Evolutionary conservation across 2,329 filamentous ascomycete species (phyloP), one percentile per base, ranked within the genome.

Genomic region (Xylaria arbuscula): DNA sequence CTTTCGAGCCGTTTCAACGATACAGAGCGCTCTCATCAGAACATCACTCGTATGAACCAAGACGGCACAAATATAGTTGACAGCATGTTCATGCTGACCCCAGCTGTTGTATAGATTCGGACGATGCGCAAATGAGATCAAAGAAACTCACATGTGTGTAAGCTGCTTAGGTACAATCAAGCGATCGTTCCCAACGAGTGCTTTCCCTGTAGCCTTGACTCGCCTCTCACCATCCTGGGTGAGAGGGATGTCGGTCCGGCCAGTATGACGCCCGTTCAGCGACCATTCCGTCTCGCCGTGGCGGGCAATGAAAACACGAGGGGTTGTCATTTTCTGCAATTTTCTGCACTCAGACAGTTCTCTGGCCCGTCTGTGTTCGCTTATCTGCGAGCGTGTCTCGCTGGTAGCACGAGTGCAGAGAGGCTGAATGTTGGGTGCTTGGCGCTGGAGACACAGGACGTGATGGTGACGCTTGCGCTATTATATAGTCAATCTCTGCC

Each of bases 241-340:
- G 45, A 98, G 85, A 0, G 93, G 90, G 3, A 98, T 92, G 76
- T 98, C 94, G n/a, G 92, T 92, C 34, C 84, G 86, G 60, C 94
- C 92, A 0, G 95, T 98, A 81, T 98, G 93, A 61, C 89, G 87
- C 64, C 93, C 94, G 73, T 91, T 91, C 56, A 97, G 88, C 5
- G 93, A 97, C 94, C 94, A 98, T 83, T 97, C 93, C 3, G 94
- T 98, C 83, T 98, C 93, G 81, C 94, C 95, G 78, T 98, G 94
- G 74, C 94, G 93, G 78, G 94, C 83, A 73, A 96, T 88, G 83
- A 95, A 95, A 78, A 93, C 90, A 62, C 92, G 87, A 1, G 93
- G 92, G 1, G 90, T 89, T 1, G 80, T 56, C 80, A 81, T 81
- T 42, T 15, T 5, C 28, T n/a, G n/a, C n/a, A n/a, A n/a, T n/a